These are phyloP conservation scores for Colletotrichum coccodes DNA, from an alignment of 2,329 filamentous ascomycete species.

Conservation along the genomic window DNA sequence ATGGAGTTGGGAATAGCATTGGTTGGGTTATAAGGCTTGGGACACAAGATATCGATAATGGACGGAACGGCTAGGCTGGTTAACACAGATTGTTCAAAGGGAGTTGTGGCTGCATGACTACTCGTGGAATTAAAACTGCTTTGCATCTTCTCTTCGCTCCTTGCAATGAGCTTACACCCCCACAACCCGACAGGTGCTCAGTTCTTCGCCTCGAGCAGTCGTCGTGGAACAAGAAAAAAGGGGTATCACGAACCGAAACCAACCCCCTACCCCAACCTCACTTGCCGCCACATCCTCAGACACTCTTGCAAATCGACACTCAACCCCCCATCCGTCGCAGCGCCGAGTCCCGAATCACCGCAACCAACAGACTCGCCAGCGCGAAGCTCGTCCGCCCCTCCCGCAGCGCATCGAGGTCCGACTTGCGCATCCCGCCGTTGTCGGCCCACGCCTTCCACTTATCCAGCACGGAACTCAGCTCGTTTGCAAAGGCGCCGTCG, in stretches of 20 bases:
- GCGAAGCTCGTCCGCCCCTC: slow-evolving; percentile 55
- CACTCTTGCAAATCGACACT: slow-evolving; percentile 66
- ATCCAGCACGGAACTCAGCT: slow-evolving; percentile 53
- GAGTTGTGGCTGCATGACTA: background rate
- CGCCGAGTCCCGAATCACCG: slow-evolving; percentile 58
- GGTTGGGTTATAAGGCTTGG: background rate
- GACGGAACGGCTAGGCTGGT: background rate
- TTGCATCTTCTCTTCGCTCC: background rate
- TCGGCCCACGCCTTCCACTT: slow-evolving; percentile 65
- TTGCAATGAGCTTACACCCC: background rate
- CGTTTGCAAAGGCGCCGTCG: slow-evolving; percentile 53
- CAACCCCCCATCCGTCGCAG: slow-evolving; percentile 57
- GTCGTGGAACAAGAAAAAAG: background rate
- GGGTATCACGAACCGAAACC: background rate
- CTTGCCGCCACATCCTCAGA: slow-evolving; percentile 62
- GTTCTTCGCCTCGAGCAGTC: background rate
- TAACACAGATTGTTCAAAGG: background rate
- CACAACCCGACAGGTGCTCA: background rate
- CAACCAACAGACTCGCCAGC: slow-evolving; percentile 57
- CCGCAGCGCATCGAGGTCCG: slow-evolving; percentile 50
- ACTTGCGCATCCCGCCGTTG: slow-evolving; percentile 61
- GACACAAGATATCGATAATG: background rate
- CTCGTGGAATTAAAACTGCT: background rate
- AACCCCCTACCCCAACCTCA: slow-evolving; percentile 56
- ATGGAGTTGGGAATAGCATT: slow-evolving; percentile 5